phyloP scores from a whole-genome alignment of 129 eudicot genomes.

The Ambrosia trifida region DNA sequence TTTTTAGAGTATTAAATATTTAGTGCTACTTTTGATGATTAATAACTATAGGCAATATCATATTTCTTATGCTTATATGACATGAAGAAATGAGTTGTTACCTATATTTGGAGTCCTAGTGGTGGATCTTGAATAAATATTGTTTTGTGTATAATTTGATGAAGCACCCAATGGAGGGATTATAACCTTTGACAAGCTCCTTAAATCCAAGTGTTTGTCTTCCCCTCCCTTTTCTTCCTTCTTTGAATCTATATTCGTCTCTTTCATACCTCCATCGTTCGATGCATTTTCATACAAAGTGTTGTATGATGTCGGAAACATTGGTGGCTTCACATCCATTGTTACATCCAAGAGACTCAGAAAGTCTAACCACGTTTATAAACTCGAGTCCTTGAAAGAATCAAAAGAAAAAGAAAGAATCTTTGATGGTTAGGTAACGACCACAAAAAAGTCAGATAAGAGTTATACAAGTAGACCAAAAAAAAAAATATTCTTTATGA shows the following conservation, averaged over 20 bases:
- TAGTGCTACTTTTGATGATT: background rate
- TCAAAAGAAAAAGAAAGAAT: background rate
- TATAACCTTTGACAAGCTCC: conserved; percentile 69
- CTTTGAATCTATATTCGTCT: conserved; percentile 10
- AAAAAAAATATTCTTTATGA: background rate
- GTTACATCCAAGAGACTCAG: background rate
- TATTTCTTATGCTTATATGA: background rate
- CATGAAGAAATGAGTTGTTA: background rate
- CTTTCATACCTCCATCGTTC: background rate
- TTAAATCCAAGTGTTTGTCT: conserved; percentile 37
- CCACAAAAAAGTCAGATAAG: background rate
- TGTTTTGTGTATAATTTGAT: conserved; percentile 28
- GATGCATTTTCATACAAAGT: conserved; percentile 6
- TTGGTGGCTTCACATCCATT: conserved; percentile 31
- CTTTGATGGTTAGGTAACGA: background rate
- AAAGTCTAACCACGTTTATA: conserved; percentile 3
- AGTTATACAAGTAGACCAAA: background rate
- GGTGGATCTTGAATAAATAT: conserved; percentile 30
- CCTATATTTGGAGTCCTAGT: conserved; percentile 70
- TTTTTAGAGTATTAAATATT: background rate
- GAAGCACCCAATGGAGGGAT: conserved; percentile 84
- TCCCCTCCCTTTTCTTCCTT: conserved; percentile 27
- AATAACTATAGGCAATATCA: no score
- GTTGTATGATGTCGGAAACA: conserved; percentile 17
- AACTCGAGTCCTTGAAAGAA: conserved; percentile 16